Conservation (phyloP, 2,329 filamentous ascomycete genomes). For the Hypoxylon sp. region DNA sequence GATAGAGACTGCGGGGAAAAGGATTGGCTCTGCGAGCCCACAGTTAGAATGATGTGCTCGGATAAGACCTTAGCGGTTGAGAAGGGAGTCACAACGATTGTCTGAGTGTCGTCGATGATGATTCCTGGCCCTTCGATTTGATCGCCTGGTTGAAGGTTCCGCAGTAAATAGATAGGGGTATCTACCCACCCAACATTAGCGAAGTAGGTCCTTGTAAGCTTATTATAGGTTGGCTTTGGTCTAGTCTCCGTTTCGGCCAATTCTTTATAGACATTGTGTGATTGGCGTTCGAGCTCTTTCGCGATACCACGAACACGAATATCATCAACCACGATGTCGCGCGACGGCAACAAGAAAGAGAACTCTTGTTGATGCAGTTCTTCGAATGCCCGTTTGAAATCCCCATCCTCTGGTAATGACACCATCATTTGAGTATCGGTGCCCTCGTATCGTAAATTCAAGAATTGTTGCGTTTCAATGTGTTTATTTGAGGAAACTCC, state of each 20-base stretch:
- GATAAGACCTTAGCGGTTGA: slow-evolving; percentile 34
- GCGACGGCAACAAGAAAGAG: slow-evolving; percentile 34
- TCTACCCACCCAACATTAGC: slow-evolving; percentile 30
- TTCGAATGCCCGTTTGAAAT: slow-evolving; percentile 35
- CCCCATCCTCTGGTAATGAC: slow-evolving; percentile 28
- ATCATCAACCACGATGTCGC: slow-evolving; percentile 35
- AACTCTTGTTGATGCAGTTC: slow-evolving; percentile 36
- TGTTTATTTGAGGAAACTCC: slow-evolving; percentile 34
- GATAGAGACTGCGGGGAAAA: slow-evolving; percentile 10
- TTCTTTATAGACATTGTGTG: slow-evolving; percentile 39
- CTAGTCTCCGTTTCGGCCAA: slow-evolving; percentile 21
- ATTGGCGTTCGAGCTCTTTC: slow-evolving; percentile 35
- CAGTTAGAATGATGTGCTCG: slow-evolving; percentile 33
- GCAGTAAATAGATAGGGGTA: slow-evolving; percentile 29
- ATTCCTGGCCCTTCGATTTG: slow-evolving; percentile 30
- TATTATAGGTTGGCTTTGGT: slow-evolving; percentile 2
- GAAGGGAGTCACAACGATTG: slow-evolving; percentile 35
- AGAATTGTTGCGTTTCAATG: slow-evolving; percentile 43
- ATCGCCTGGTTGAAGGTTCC: slow-evolving; percentile 25
- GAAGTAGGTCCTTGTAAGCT: slow-evolving; percentile 30
- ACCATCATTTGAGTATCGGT: slow-evolving; percentile 47
- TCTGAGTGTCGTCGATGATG: slow-evolving; percentile 39
- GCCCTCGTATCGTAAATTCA: slow-evolving; percentile 47
- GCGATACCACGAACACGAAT: slow-evolving; percentile 35
- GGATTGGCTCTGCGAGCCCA: slow-evolving; percentile 19